Conservation (phyloP, 257 asterid species). For the Capsicum rhomboideum region DNA sequence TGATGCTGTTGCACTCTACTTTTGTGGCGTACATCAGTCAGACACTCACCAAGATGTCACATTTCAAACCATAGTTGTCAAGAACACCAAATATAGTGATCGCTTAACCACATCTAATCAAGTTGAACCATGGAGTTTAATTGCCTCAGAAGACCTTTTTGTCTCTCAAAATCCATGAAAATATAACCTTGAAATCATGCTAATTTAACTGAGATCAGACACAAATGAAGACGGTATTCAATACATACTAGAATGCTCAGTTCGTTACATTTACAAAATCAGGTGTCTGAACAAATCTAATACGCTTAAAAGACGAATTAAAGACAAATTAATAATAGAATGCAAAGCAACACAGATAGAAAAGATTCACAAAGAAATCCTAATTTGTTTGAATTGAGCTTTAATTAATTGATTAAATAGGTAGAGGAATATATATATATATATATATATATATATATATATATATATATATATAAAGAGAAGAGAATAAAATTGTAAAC, state of each 20-base stretch:
- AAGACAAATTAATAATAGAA: background rate
- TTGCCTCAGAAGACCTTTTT: background rate
- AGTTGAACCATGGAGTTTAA: background rate
- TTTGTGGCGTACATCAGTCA: background rate
- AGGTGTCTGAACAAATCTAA: background rate
- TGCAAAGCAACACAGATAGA: background rate
- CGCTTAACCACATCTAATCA: background rate
- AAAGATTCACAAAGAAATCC: background rate
- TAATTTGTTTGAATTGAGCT: background rate
- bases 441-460: background rate
- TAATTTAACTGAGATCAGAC: background rate
- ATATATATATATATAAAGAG: background rate
- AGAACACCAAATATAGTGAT: background rate
- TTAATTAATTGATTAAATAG: background rate
- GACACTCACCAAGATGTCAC: background rate
- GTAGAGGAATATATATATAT: background rate
- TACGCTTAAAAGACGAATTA: background rate
- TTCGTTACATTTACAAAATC: background rate
- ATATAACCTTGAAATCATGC: background rate
- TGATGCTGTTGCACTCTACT: background rate
- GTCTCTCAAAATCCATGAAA: background rate
- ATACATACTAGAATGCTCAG: too few species aligned
- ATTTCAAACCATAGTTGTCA: background rate
- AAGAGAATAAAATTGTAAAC: too few species aligned
- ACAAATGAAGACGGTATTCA: background rate